Percentiles rank a stretch among this genome's conserved stretches.
Conservation (phyloP, 352 stramenopile genomes). For the Globisporangium apiculatum region DNA sequence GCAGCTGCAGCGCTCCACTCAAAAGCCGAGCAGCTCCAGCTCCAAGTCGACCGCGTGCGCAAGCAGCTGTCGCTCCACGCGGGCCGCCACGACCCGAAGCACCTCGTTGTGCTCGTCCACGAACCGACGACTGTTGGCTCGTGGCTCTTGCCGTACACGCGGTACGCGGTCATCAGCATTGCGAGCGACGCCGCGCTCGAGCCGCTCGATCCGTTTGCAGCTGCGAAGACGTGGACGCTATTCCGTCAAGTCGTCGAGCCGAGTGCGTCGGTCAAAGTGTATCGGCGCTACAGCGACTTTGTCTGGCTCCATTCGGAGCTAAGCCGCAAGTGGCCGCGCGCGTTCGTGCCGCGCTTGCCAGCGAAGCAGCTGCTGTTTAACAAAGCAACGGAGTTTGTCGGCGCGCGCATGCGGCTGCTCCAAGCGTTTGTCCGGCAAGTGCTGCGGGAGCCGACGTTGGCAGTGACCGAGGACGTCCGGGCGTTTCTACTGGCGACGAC, state of each 20-base stretch:
- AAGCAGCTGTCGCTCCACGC: conserved; percentile 73
- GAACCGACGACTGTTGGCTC: conserved; percentile 75
- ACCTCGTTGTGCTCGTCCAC: conserved; percentile 76
- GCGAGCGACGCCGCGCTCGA: conserved; percentile 32
- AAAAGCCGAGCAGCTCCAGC: conserved; percentile 62
- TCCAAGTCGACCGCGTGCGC: conserved; percentile 70
- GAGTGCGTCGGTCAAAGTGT: conserved; percentile 75
- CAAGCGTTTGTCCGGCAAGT: conserved; percentile 78
- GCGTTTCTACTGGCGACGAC: conserved; percentile 73
- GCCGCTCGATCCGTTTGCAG: conserved; percentile 54
- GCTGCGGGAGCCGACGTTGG: conserved; percentile 56
- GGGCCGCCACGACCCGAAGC: conserved; percentile 63
- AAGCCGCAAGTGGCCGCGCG: conserved; percentile 57
- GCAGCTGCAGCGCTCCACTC: conserved; percentile 64
- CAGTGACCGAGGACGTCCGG: conserved; percentile 57
- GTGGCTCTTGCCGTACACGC: conserved; percentile 79
- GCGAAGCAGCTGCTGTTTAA: conserved; percentile 81
- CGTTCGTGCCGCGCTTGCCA: conserved; percentile 66
- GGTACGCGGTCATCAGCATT: conserved; percentile 78
- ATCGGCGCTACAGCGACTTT: conserved; percentile 84
- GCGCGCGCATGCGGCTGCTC: conserved; percentile 71
- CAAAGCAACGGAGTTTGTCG: conserved; percentile 82
- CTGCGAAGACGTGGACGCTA: conserved; percentile 72
- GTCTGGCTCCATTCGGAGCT: conserved; percentile 73
- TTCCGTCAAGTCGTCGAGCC: conserved; percentile 64